These are phyloP conservation scores for Metarhizium sp. DNA, from an alignment of 2,329 filamentous ascomycete species.

Conservation along the genomic window DNA sequence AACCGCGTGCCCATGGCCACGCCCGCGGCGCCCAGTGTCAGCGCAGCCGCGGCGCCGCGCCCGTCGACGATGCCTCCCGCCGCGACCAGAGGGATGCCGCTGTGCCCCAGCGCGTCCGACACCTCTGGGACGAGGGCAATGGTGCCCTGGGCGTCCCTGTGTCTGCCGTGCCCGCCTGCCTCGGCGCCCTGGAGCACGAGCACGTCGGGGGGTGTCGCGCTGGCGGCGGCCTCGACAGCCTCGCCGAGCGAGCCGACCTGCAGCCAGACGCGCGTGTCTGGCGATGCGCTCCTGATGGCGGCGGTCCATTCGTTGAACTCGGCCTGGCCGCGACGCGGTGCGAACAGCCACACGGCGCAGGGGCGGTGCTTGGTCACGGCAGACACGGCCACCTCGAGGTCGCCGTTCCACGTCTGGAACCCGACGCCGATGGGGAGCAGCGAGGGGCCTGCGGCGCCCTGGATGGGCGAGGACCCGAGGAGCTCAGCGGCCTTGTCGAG, in stretches of 20 bases:
- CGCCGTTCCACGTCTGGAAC: constrained; percentile 34
- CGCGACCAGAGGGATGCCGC: constrained; percentile 35
- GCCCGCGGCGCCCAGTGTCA: constrained; percentile 42
- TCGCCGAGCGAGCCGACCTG: constrained; percentile 41
- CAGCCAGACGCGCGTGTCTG: constrained; percentile 39
- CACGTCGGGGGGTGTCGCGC: constrained; percentile 31
- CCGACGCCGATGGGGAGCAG: constrained; percentile 36
- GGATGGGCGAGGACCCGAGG: constrained; percentile 9
- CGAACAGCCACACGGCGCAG: constrained; percentile 39
- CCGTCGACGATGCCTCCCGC: constrained; percentile 45
- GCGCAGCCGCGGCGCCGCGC: constrained; percentile 37
- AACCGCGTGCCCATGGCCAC: constrained; percentile 56
- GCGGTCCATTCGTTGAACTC: constrained; percentile 35
- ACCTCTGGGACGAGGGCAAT: constrained; percentile 41
- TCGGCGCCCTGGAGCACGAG: constrained; percentile 44
- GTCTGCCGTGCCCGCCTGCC: constrained; percentile 43
- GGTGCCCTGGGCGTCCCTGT: constrained; percentile 31
- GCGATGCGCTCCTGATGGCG: constrained; percentile 28
- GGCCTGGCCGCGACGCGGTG: constrained; percentile 25
- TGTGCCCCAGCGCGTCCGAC: constrained; percentile 25
- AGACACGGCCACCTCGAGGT: constrained; percentile 20
- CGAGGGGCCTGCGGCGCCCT: background rate
- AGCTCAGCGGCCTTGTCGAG: constrained; percentile 19
- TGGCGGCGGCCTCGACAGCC: constrained; percentile 30
- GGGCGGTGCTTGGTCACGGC: constrained; percentile 22